phyloP scores from a whole-genome alignment of 148 eudicot species.

The Rhododendron molle region DNA sequence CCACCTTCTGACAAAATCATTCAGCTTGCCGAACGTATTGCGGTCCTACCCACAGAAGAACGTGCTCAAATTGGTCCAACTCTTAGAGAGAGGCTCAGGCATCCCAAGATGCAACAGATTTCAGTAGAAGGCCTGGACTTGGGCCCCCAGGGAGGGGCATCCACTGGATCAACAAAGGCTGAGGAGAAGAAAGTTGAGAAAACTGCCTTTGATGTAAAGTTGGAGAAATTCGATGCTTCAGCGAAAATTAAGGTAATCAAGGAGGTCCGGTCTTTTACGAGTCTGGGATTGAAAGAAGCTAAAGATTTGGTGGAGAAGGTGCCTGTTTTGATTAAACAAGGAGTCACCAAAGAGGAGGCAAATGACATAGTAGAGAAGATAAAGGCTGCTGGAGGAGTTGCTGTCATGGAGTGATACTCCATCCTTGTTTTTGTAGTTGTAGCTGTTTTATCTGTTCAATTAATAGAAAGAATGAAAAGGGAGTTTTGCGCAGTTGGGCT shows the following conservation, averaged over 20 bases:
- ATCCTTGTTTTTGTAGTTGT: background rate
- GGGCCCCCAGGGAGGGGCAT: background rate
- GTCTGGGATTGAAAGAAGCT: slow-evolving; percentile 46
- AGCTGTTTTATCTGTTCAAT: background rate
- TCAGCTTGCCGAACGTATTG: slow-evolving; percentile 5
- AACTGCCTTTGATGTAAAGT: slow-evolving; percentile 74
- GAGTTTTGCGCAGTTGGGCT: background rate
- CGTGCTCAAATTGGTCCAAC: slow-evolving; percentile 4
- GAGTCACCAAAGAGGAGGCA: slow-evolving; percentile 87
- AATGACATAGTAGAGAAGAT: slow-evolving; percentile 67
- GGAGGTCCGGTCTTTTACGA: slow-evolving; percentile 13
- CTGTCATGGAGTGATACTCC: slow-evolving; percentile 58
- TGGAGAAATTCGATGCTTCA: slow-evolving; percentile 18
- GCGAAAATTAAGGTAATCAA: slow-evolving; percentile 18
- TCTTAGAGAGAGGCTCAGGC: background rate
- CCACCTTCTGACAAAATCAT: slow-evolving; percentile 5
- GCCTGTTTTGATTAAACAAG: slow-evolving; percentile 70
- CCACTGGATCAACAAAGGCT: slow-evolving; percentile 13
- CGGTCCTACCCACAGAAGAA: background rate
- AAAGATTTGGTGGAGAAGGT: slow-evolving; percentile 79
- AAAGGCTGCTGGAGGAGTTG: slow-evolving; percentile 78
- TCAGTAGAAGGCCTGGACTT: slow-evolving; percentile 2
- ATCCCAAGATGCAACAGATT: background rate
- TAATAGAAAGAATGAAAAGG: background rate
- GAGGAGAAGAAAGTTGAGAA: slow-evolving; percentile 74